A percentile compares a stretch with the other conserved stretches of the same genome.
Evolutionary conservation across 2,329 filamentous ascomycete genomes (phyloP).

Genomic region (Emmonsiellopsis sp.): DNA sequence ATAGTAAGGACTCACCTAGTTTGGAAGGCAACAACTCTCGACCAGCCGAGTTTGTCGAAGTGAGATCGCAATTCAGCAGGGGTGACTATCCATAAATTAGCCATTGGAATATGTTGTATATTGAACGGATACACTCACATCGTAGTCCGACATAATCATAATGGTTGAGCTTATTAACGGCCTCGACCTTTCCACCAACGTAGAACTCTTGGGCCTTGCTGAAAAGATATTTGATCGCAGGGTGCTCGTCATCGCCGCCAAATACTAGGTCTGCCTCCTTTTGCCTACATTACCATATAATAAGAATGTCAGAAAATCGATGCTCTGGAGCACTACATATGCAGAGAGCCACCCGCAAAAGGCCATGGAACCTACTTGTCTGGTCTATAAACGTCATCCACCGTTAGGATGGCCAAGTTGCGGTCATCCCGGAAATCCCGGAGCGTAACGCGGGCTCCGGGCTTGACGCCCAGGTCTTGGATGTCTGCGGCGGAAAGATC

Average conservation of each 20-base stretch:
- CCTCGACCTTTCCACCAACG: conserved; percentile 91
- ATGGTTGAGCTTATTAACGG: conserved; percentile 90
- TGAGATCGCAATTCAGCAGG: conserved; percentile 89
- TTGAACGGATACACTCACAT: conserved; percentile 49
- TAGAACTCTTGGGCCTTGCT: conserved; percentile 77
- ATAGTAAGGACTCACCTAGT: conserved; percentile 43
- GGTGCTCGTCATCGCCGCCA: conserved; percentile 83
- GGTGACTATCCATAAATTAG: conserved; percentile 51
- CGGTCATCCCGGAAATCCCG: conserved; percentile 94
- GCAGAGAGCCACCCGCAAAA: background rate
- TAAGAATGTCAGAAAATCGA: background rate
- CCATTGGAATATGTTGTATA: background rate
- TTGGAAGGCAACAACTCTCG: conserved; percentile 96
- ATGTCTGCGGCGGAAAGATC: conserved; percentile 71
- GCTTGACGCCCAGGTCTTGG: conserved; percentile 64
- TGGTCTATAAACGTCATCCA: conserved; percentile 90
- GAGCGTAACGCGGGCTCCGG: conserved; percentile 74
- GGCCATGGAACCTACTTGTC: conserved; percentile 63
- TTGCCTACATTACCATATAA: conserved; percentile 44
- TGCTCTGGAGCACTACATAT: background rate
- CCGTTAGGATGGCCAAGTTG: conserved; percentile 88
- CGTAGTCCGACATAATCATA: conserved; percentile 97
- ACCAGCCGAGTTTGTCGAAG: conserved; percentile 99
- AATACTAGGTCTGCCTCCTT: conserved; percentile 93
- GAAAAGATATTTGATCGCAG: conserved; percentile 84